Base-by-base conservation (phyloP, 1,139 yeast genomes). In the Sugiyamaella novakii region DNA sequence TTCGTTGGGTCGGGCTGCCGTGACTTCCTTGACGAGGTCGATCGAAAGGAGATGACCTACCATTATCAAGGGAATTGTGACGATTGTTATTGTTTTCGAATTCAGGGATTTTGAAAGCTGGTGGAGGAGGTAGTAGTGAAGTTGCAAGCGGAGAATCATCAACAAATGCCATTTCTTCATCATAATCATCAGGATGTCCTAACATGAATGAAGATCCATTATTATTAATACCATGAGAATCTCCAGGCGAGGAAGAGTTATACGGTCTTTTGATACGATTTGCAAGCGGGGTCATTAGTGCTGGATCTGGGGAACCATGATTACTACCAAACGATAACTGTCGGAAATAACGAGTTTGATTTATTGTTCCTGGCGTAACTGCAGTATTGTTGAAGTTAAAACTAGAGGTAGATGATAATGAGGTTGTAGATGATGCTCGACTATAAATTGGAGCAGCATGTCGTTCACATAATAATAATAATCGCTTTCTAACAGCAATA, bases 401-500 rank as follows among this genome's bases (percentile, higher is more conserved):
- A 24, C 43, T 38, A 36, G 46, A 40, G 35, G 46, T 50, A 12
- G 40, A 44, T 14, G 44, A 42, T 12, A 42, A 40, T 27, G 46
- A 46, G n/a, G 42, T 30, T 17, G 49, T 40, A 2, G 50, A 48
- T 5, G 52, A 46, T 6, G 47, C 38, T 19, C 47, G 12, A 11
- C 31, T 41, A 18, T 41, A 36, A 11, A 25, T 27, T 5, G 51
- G 41, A 14, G 46, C 48, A 5, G 43, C 24, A 29, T 48, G 52
- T 15, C 61, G 53, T 18, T 57, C 54, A 46, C 64, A 62, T 19
- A 66, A 54, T 24, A 57, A 34, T 18, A 66, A 53, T 14, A 68
- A 51, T 11, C 70, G 61, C 28, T 63, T 64, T 34, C 72, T 54
- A 11, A 60, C 60, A 10, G 69, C 64, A 15, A 57, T 55, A 38